phyloP scores from a whole-genome alignment of 352 stramenopile species.

The Phytophthora vignae region DNA sequence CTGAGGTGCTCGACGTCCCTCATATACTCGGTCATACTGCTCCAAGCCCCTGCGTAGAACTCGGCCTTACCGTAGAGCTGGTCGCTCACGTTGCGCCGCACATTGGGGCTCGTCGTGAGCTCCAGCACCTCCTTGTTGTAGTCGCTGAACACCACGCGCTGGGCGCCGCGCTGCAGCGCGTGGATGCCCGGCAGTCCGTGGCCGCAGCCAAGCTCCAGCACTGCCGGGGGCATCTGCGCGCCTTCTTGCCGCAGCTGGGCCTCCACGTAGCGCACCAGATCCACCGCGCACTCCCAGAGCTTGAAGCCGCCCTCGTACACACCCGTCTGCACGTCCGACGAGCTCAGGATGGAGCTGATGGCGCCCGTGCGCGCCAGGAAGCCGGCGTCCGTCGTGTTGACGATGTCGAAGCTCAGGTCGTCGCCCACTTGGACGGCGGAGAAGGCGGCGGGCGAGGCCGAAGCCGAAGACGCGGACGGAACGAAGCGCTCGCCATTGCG shows the following conservation, averaged over 20 bases:
- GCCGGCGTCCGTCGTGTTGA: slow-evolving; percentile 60
- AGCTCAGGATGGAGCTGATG: slow-evolving; percentile 74
- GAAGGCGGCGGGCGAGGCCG: slow-evolving; percentile 27
- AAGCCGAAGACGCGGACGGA: background rate
- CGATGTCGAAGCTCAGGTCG: slow-evolving; percentile 59
- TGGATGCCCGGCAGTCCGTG: slow-evolving; percentile 84
- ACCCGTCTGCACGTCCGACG: slow-evolving; percentile 76
- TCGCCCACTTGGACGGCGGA: slow-evolving; percentile 39
- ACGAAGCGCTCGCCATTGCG: slow-evolving; percentile 63
- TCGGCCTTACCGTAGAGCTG: slow-evolving; percentile 46
- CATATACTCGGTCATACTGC: slow-evolving; percentile 67
- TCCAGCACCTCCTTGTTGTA: slow-evolving; percentile 91
- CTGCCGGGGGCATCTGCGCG: slow-evolving; percentile 36
- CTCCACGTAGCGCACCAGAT: slow-evolving; percentile 70
- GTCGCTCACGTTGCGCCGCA: slow-evolving; percentile 57
- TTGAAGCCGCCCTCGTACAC: slow-evolving; percentile 91
- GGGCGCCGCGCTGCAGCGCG: slow-evolving; percentile 69
- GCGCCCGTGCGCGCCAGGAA: slow-evolving; percentile 65
- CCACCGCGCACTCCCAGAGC: slow-evolving; percentile 84
- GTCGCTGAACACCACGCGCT: slow-evolving; percentile 81
- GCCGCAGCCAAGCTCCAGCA: slow-evolving; percentile 84
- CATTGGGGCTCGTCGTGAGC: slow-evolving; percentile 85
- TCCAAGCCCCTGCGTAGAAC: slow-evolving; percentile 86
- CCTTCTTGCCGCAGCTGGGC: slow-evolving; percentile 28
- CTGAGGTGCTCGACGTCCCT: slow-evolving; percentile 39